phyloP scores from a whole-genome alignment of 345 rosid genomes.

The Excoecaria cochinchinensis region DNA sequence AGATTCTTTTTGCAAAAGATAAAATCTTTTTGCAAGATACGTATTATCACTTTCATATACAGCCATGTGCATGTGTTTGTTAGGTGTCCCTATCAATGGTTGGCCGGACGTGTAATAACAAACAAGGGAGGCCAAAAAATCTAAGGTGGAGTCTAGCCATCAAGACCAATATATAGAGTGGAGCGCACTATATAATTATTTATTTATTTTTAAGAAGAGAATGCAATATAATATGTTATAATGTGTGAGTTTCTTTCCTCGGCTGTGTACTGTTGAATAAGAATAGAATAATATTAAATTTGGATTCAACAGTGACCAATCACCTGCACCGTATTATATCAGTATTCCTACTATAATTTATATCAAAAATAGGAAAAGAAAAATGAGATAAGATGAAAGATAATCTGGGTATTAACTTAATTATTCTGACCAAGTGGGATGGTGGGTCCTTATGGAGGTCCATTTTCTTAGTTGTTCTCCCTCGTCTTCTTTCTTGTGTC shows the following conservation, averaged over 20 bases:
- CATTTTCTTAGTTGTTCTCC: not conserved
- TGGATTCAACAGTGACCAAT: too few species aligned
- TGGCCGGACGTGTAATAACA: not conserved
- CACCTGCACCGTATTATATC: too few species aligned
- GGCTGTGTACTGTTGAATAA: too few species aligned
- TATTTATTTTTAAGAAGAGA: too few species aligned
- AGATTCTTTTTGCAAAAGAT: not conserved
- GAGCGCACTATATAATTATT: not conserved
- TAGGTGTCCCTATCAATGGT: conserved; percentile 1
- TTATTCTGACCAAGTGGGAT: not conserved
- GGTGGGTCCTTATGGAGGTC: not conserved
- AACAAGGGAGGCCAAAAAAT: not conserved
- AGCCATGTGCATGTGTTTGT: conserved; percentile 12
- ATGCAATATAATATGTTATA: too few species aligned
- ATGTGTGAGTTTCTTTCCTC: too few species aligned
- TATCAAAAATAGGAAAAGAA: too few species aligned
- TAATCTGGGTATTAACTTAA: too few species aligned
- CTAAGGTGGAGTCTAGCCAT: not conserved
- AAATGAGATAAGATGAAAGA: too few species aligned
- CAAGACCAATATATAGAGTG: not conserved
- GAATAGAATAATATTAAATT: too few species aligned
- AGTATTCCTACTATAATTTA: too few species aligned
- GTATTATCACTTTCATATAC: not conserved
- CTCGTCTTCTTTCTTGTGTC: not conserved
- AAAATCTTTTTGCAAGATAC: not conserved